Evolutionary conservation across 352 stramenopile species (phyloP), one percentile per base, ranked within the genome.

Genomic region (Pythium pectinolyticum): DNA sequence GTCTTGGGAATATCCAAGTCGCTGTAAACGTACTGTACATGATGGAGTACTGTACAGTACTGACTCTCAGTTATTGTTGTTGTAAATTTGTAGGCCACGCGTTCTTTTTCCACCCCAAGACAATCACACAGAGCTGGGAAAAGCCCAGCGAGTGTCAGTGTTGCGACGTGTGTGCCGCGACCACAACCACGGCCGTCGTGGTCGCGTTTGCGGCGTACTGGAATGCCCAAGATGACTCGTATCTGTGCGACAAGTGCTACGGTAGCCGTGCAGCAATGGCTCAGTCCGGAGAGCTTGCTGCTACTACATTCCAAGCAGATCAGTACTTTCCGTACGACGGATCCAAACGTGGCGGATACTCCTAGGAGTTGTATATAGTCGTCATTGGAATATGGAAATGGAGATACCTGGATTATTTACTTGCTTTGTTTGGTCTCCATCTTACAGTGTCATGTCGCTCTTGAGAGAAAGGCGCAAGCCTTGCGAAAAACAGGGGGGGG

Each of bases 21-120:
- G 3, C 2, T 9, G 31, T 8, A 34, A 8, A 9, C 8, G 19
- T 15, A 37, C n/a, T n/a, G n/a, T n/a, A n/a, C n/a, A n/a, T n/a
- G n/a, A n/a, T n/a, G n/a, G n/a, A n/a, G n/a, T n/a, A n/a, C n/a
- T n/a, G n/a, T n/a, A n/a, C n/a, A n/a, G n/a, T n/a, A n/a, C 24
- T 35, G 14, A 17, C 24, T 52, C 40, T n/a, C 10, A 24, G 17
- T 32, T 22, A 5, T 50, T 55, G 20, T 61, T 30, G 55, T 39
- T 61, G 28, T 5, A 28, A 20, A 47, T 32, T 22, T 49, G 2
- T 37, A 89, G 79, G 66, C 28, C 77, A 87, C 37, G 54, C 54
- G n/a, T 89, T 79, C 69, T 93, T 84, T 61, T 93, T 87, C 73
- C 83, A 91, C 49, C 78, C 80, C 2, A 15, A 69, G 51, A 57